Base-by-base conservation (phyloP, 2,329 filamentous ascomycete genomes). In the Lecanoromycetidae sp. region DNA sequence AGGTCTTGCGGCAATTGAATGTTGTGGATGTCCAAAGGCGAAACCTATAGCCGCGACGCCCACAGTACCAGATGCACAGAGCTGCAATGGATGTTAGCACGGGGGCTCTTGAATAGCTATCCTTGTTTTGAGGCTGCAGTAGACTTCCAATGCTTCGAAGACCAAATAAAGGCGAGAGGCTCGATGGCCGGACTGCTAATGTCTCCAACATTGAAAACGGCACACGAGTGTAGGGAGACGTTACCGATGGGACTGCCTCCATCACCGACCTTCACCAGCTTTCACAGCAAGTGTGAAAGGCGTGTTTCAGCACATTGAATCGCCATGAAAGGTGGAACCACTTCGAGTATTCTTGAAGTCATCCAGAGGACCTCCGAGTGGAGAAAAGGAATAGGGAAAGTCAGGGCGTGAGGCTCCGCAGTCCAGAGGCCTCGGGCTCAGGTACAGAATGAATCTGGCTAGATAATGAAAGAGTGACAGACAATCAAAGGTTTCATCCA, bases 21-120 rank as follows among this genome's bases (percentile, higher is more conserved):
- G 62, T 56, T 71, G 66, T 48, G 69, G 67, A 55, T 70, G 71
- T 58, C 71, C 75, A 57, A 79, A 67, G 47, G 73, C 72, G 54
- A 76, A 67, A 52, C 77, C 77, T 49, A 76, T 67, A 48, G 73
- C 70, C 55, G 76, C 77, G 55, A 77, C 70, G 61, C 74, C 75
- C 64, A 79, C 67, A 57, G 75, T 77, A 67, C 75, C 75, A 61
- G 76, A 66, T 58, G 77, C 77, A 74, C 74, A 78, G 57, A 80
- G 71, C 76, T 79, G 61, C 61, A 41, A 29, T 15, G 15, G 8
- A 8, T 10, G 17, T 41, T 41, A 41, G 38, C 38, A 30, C 30
- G 8, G 15, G 26, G n/a, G 4, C 38, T 41, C 9, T 19, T n/a
- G 30, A 17, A 19, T 8, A 29, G 25, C 27, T 30, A 29, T n/a